Base-by-base conservation (phyloP, 176 grass and related monocot species). In the Rhynchospora pubera region DNA sequence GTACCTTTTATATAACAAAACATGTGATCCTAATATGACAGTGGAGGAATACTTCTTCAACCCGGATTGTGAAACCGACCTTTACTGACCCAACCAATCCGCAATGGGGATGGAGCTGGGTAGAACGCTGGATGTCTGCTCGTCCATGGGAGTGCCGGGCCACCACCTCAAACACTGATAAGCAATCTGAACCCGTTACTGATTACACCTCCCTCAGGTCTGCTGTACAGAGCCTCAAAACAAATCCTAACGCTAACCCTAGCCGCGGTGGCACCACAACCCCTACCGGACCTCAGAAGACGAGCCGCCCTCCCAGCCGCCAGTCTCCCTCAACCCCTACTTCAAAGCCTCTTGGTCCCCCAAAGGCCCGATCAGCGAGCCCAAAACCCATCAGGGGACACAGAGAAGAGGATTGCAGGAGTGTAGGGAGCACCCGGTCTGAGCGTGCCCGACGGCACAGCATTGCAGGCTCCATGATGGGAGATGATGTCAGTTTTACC, bases 41-140 rank as follows among this genome's bases (percentile, higher is more conserved):
- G 97, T 89, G 97, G 93, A 93, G 59, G 83, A 93, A 78, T 26
- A 62, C 30, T 50, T 65, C 59, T 70, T 93, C 97, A 67, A 84
- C 67, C 43, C 88, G 80, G 87, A 70, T 83, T 66, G n/a, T 86
- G 56, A 91, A 83, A 14, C 87, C 89, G 12, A 86, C 79, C 16
- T 90, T 93, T 76, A 99, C 89, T 0, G 93, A 99, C 51, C 87
- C 85, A 56, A 92, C 87, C n/a, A 93, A 96, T 84, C 89, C 89
- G 53, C 90, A 96, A 42, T 99, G 97, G 97, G 97, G 86, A 14
- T 99, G 97, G 97, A 99, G 97, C 79, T 96, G 97, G 97, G 85
- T 96, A 85, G 97, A 93, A 64, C 93, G 97, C 60, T 99, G 93
- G 97, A 91, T 99, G 87, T 52, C 87, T 7, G 87, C 89, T 39